Evolutionary conservation across 1,284 basidiomycete genomes (phyloP).

Genomic region (Melampsora larici-populina): DNA sequence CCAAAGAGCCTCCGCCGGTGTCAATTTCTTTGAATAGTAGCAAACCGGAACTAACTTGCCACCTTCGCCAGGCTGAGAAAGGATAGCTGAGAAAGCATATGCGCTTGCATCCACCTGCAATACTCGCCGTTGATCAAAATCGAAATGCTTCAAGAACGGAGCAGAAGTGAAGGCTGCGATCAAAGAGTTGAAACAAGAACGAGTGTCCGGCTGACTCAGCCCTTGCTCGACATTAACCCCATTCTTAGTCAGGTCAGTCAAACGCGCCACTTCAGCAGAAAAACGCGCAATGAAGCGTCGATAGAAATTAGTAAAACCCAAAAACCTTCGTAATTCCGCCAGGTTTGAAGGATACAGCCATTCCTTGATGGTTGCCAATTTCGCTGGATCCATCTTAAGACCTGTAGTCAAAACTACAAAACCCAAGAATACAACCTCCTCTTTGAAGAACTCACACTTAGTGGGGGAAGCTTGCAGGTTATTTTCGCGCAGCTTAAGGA

Average conservation of each 20-base stretch:
- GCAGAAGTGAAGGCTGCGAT: neutral
- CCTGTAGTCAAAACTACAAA: neutral
- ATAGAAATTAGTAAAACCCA: no score
- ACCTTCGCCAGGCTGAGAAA: slow-evolving; percentile 35
- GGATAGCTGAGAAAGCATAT: slow-evolving; percentile 42
- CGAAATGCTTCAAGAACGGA: neutral
- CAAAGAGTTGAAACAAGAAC: neutral
- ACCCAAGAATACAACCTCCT: slow-evolving; percentile 2
- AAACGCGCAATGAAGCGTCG: neutral
- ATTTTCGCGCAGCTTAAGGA: neutral
- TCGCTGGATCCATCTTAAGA: neutral
- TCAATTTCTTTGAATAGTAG: slow-evolving; percentile 34
- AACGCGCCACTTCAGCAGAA: neutral
- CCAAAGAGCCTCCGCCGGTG: neutral
- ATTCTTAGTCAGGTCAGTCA: neutral
- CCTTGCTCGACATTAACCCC: neutral
- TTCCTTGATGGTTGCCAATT: neutral
- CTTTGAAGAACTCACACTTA: slow-evolving; percentile 12
- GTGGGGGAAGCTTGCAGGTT: neutral
- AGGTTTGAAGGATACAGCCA: neutral
- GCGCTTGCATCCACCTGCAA: no score
- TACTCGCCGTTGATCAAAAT: neutral
- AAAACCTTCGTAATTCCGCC: neutral
- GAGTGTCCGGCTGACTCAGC: neutral
- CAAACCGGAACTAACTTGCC: slow-evolving; percentile 34